Percentiles rank a stretch among this genome's conserved stretches.
Conservation (phyloP, 768 basidiomycete species). For the Chalciporus sphaerocephalus region DNA sequence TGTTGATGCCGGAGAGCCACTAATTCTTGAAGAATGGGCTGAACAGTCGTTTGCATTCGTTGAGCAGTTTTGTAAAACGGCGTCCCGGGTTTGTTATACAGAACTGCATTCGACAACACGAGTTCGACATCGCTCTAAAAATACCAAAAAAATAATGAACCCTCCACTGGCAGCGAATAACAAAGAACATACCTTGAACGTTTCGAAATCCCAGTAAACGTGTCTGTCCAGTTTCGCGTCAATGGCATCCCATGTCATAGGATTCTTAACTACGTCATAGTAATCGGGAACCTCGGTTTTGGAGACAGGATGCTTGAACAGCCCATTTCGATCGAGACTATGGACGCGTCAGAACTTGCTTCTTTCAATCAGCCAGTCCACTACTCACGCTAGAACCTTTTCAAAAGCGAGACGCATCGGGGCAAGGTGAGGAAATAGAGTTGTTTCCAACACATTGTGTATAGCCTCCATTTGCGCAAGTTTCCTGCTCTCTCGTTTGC, state of each 20-base stretch:
- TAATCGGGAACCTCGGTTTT: conserved; percentile 83
- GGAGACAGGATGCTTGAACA: conserved; percentile 82
- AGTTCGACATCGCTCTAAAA: conserved; percentile 73
- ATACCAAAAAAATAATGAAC: conserved; percentile 1
- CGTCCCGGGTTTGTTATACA: conserved; percentile 80
- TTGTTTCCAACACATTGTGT: conserved; percentile 55
- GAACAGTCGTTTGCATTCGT: conserved; percentile 47
- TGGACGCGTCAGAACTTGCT: conserved; percentile 6
- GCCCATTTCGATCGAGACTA: conserved; percentile 68
- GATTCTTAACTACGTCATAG: conserved; percentile 75
- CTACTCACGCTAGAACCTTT: conserved; percentile 61
- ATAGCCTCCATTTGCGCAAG: conserved; percentile 62
- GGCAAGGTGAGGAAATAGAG: conserved; percentile 64
- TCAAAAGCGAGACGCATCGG: conserved; percentile 63
- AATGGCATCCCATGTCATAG: conserved; percentile 88
- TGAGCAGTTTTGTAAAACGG: conserved; percentile 65
- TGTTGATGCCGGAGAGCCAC: conserved; percentile 16
- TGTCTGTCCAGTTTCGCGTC: conserved; percentile 76
- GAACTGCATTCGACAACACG: conserved; percentile 79
- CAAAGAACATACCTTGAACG: conserved; percentile 55
- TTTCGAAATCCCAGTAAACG: conserved; percentile 72
- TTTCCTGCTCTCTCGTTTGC: conserved; percentile 82
- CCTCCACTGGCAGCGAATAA: neutral
- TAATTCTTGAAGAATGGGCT: conserved; percentile 34
- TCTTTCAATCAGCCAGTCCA: neutral